Evolutionary conservation across 257 asterid genomes (phyloP).

Genomic region (Ocimum tenuiflorum): DNA sequence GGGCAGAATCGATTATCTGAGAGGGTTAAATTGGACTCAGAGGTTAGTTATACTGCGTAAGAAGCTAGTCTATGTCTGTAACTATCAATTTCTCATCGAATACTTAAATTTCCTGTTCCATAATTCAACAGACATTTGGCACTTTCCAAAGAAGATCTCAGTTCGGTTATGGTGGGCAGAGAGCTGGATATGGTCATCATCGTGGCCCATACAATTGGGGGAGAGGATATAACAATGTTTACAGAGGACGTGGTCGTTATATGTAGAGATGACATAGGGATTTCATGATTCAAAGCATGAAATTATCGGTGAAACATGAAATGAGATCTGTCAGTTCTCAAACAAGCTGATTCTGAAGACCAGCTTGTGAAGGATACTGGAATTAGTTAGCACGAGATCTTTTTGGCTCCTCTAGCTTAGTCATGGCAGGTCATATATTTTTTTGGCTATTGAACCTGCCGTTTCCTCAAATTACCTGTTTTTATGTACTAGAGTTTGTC

Average conservation of each 20-base stretch:
- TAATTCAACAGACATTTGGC: conserved; percentile 47
- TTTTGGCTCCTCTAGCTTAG: neutral
- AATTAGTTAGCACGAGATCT: conserved; percentile 5
- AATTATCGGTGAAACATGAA: conserved; percentile 8
- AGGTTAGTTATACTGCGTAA: conserved; percentile 32
- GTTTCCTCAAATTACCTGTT: conserved; percentile 1
- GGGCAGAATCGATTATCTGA: conserved; percentile 42
- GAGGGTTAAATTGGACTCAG: conserved; percentile 42
- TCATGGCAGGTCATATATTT: conserved; percentile 26
- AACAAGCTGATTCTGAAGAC: conserved; percentile 10
- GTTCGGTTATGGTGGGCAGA: conserved; percentile 32
- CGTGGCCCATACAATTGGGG: conserved; percentile 42
- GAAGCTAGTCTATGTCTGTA: neutral
- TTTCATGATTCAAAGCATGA: conserved; percentile 7
- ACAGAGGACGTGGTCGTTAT: conserved; percentile 50
- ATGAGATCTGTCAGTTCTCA: neutral
- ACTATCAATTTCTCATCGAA: neutral
- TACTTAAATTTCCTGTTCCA: neutral
- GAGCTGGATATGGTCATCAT: conserved; percentile 39
- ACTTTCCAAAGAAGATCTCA: conserved; percentile 41
- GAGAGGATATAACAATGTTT: conserved; percentile 43
- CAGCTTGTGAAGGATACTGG: conserved; percentile 11
- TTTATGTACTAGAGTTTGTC: neutral
- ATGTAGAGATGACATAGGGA: conserved; percentile 20
- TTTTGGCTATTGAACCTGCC: conserved; percentile 32